A percentile compares a stretch with the other conserved stretches of the same genome.
Evolutionary conservation across 352 stramenopile species (phyloP).

Genomic region (Pythium brassicae): DNA sequence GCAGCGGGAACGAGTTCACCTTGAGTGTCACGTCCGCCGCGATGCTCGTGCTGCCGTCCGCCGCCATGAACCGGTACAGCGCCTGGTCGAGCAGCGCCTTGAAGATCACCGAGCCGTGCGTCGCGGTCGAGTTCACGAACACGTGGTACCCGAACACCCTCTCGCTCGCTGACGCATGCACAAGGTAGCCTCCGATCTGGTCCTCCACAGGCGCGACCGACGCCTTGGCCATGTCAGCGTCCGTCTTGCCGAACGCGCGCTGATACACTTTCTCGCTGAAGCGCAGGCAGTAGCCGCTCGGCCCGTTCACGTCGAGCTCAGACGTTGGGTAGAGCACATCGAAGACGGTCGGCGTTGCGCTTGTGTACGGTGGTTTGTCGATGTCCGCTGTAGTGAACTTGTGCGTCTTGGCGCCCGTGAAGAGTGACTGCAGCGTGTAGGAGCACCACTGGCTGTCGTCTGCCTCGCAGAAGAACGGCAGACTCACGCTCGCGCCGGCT

Average conservation of each 20-base stretch:
- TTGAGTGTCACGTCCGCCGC: conserved; percentile 26
- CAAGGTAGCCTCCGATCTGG: conserved; percentile 36
- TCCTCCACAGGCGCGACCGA: conserved; percentile 30
- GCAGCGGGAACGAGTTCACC: conserved; percentile 46
- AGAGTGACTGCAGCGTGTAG: conserved; percentile 26
- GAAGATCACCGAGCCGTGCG: conserved; percentile 44
- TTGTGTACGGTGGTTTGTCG: not conserved
- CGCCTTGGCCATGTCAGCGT: conserved; percentile 69
- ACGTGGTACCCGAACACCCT: conserved; percentile 47
- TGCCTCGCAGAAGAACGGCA: conserved; percentile 48
- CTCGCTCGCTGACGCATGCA: conserved; percentile 22
- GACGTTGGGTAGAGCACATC: conserved; percentile 23
- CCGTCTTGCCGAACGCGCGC: conserved; percentile 19
- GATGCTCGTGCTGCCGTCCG: conserved; percentile 23
- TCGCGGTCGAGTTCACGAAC: conserved; percentile 43
- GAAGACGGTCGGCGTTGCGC: conserved; percentile 24
- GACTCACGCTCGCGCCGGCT: conserved; percentile 19
- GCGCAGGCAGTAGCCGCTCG: conserved; percentile 31
- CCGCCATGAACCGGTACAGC: conserved; percentile 43
- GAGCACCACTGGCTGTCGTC: conserved; percentile 51
- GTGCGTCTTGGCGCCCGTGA: conserved; percentile 22
- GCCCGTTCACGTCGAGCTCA: conserved; percentile 21
- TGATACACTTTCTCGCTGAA: conserved; percentile 18
- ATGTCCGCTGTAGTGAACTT: conserved; percentile 19
- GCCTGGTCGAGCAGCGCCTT: conserved; percentile 51